A percentile compares a stretch with the other conserved stretches of the same genome.
phyloP scores from a whole-genome alignment of 352 stramenopile genomes.

The Globisporangium echinulatum region DNA sequence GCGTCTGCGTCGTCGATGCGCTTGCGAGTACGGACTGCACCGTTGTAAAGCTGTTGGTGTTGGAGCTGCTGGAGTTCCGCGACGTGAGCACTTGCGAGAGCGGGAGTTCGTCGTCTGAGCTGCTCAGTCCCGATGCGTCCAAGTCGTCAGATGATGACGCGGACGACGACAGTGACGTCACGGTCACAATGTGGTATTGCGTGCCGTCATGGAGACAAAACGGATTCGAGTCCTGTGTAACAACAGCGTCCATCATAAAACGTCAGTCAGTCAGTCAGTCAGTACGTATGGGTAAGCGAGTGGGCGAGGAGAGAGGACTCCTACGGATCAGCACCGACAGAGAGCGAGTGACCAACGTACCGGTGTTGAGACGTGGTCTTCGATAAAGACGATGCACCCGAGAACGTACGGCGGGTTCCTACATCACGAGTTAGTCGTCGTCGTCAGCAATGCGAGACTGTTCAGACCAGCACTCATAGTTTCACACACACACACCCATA shows the following conservation, averaged over 20 bases:
- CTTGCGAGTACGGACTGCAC: slow-evolving; percentile 8
- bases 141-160: slow-evolving; percentile 7
- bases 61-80: slow-evolving; percentile 7
- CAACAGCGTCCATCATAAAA: neutral
- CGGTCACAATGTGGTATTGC: slow-evolving; percentile 67
- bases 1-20: slow-evolving; percentile 9
- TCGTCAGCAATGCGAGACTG: neutral
- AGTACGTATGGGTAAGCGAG: neutral
- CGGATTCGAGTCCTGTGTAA: slow-evolving; percentile 39
- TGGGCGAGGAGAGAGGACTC: neutral
- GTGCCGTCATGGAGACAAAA: slow-evolving; percentile 66
- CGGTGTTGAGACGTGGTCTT: slow-evolving; percentile 61
- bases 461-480: neutral
- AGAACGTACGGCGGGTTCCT: slow-evolving; percentile 73
- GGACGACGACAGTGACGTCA: slow-evolving; percentile 46
- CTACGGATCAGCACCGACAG: neutral
- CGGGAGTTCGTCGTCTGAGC: slow-evolving; percentile 43
- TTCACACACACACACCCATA: too few relatives aligned
- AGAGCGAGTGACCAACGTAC: slow-evolving; percentile 14
- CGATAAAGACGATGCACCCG: slow-evolving; percentile 77
- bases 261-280: neutral
- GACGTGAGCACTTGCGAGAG: slow-evolving; percentile 58
- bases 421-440: neutral
- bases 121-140: slow-evolving; percentile 8
- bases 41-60: slow-evolving; percentile 6